Evolutionary conservation across 2,329 filamentous ascomycete species (phyloP).

Genomic region (Penicillium sclerotigenum): DNA sequence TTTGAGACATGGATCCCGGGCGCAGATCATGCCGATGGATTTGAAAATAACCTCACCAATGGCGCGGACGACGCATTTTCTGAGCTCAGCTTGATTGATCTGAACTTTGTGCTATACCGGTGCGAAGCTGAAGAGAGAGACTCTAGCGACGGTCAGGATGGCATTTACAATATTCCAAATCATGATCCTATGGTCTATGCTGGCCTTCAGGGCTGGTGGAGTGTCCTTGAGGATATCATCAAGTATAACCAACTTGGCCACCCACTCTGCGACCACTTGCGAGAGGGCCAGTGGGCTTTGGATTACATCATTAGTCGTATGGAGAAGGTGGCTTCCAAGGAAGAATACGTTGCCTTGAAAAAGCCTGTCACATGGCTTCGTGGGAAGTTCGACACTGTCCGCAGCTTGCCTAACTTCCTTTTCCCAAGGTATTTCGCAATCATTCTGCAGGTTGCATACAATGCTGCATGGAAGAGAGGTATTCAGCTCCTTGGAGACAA

Average conservation of each 20-base stretch:
- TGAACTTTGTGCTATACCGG: constrained; percentile 89
- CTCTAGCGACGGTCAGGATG: constrained; percentile 72
- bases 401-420: constrained; percentile 80
- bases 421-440: constrained; percentile 91
- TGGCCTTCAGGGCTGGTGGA: constrained; percentile 99
- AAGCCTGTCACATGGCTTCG: constrained; percentile 74
- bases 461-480: constrained; percentile 72
- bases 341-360: constrained; percentile 60
- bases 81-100: constrained; percentile 70
- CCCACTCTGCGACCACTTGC: constrained; percentile 86
- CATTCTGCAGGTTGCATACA: constrained; percentile 81
- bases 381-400: constrained; percentile 80
- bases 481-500: constrained; percentile 76
- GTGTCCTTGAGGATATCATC: constrained; percentile 78
- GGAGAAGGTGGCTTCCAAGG: constrained; percentile 64
- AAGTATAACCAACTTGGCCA: constrained; percentile 88
- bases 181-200: constrained; percentile 87
- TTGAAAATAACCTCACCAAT: constrained; percentile 82
- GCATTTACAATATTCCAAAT: constrained; percentile 83
- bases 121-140: constrained; percentile 87
- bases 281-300: constrained; percentile 86
- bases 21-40: constrained; percentile 75
- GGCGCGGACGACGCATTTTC: constrained; percentile 76
- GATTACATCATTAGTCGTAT: constrained; percentile 82
- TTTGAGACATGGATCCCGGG: constrained; percentile 95